Base-by-base conservation (phyloP, 768 basidiomycete genomes). In the Paxillus ammoniavirescens region DNA sequence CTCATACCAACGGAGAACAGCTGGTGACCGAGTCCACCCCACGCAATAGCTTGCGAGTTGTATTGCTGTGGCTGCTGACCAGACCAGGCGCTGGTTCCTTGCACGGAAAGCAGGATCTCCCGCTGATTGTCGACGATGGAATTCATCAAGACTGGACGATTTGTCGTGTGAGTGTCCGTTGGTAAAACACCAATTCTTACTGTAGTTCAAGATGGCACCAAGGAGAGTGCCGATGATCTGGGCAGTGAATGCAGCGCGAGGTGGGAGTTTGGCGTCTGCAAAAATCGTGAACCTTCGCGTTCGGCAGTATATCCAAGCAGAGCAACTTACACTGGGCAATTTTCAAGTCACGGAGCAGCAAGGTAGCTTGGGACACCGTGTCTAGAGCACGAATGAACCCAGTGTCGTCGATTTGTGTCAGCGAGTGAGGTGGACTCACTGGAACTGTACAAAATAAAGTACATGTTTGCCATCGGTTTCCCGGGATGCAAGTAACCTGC, bases 211-310 rank as follows among this genome's bases (percentile, higher is more conserved):
- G 47, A 78, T 58, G 37, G 75, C 69, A 8, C 79, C 84, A 35
- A 86, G 68, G 42, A 87, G 66, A 6, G 82, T 80, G 1, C 86
- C 84, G 42, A 77, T 49, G 33, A 73, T 75, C 61, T 86, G 84
- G 7, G 82, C 81, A 17, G 77, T 73, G 66, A 87, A 86, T 2
- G 84, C 81, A 31, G 78, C 78, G 8, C 83, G 81, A 42, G 85
- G 85, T 36, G 84, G 82, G 40, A 87, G 75, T 69, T 86, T 86
- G 23, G 77, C 55, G 48, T 71, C 68, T 69, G 35, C 47, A 0
- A 26, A 26, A 26, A n/a, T 17, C 0, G 41, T 59, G 5, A 76
- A 60, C 77, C 73, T 62, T 76, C 76, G 33, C 71, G 74, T 63
- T 66, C 36, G 4, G 17, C 3, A 37, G 2, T 13, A 45, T 28